Evolutionary conservation across 108 stramenopile genomes (phyloP), one percentile per base, ranked within the genome.

Genomic region (Chaetoceros tenuissimus): DNA sequence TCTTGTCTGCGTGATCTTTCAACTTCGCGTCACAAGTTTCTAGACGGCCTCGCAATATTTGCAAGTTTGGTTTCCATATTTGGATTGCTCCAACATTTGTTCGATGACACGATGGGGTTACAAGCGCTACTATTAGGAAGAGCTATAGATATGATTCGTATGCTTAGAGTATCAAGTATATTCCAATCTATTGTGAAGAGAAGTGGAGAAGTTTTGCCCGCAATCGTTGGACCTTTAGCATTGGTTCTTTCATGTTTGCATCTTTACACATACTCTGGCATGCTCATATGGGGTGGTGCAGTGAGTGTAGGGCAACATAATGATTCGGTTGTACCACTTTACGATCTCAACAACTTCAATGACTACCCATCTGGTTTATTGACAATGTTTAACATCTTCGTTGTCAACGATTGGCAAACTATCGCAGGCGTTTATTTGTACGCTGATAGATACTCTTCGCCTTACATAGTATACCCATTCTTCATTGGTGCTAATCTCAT

Each of bases 341-440:
- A 82, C 62, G 74, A 74, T 53, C 59, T 82, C 51, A 82, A 82
- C 65, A 82, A 82, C 30, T 82, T 82, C 72, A 82, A 82, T 49
- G 49, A 53, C 19, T 82, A 82, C 53, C 22, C 29, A 18, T 57
- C 66, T 40, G 81, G 81, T 25, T 28, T 82, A 54, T 63, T 82
- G 5, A 76, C 81, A 2, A 63, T 82, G 71, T 82, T 82, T 49
- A 64, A 82, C 28, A 51, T 82, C 19, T 31, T 78, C 18, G 74
- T 78, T 43, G 77, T 78, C 27, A 78, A 82, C 51, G 81, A 82
- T 53, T 82, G 81, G 81, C 77, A 75, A 34, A 71, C 68, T 0
- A 69, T 82, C 50, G 81, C 81, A 16, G 59, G 61, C 46, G 77
- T 78, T 2, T 82, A 72, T 40, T 52, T 68, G 0, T 53, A 58